Conservation (phyloP, 2,329 filamentous ascomycete genomes). For the Trichoderma brevicompactum region DNA sequence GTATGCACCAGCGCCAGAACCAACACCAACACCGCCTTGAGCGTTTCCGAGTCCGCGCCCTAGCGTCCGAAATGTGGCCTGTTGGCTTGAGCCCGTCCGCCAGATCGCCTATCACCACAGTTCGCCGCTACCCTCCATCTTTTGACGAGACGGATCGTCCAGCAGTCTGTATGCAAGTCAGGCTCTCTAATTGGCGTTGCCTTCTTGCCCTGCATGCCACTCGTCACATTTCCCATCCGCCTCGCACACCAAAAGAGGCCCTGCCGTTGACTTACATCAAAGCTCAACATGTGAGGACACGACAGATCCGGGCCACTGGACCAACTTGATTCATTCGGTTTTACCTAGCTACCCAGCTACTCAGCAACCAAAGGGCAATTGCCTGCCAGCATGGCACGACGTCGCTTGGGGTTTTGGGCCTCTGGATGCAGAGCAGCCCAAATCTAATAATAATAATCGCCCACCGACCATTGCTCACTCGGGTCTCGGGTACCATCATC, state of each 20-base stretch:
- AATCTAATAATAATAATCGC: conserved; percentile 1
- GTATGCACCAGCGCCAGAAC: conserved; percentile 1
- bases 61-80: not conserved
- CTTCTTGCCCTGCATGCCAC: conserved; percentile 25
- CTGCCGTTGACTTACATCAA: conserved; percentile 1
- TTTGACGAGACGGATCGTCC: conserved; percentile 7
- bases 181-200: conserved; percentile 2
- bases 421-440: conserved; percentile 24
- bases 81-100: conserved; percentile 7
- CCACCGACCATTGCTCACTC: not conserved
- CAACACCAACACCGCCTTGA: not conserved
- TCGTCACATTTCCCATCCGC: conserved; percentile 10
- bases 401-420: conserved; percentile 4
- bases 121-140: conserved; percentile 14
- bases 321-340: not conserved
- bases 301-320: not conserved
- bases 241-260: not conserved
- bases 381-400: not conserved
- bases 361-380: not conserved
- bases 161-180: conserved; percentile 24
- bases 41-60: not conserved
- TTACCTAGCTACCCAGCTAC: not conserved
- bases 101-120: conserved; percentile 17
- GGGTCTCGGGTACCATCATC: conserved; percentile 9
- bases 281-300: not conserved